These are phyloP conservation scores for Pseudofabraea citricarpa DNA, from an alignment of 2,329 filamentous ascomycete species.

Conservation along the genomic window DNA sequence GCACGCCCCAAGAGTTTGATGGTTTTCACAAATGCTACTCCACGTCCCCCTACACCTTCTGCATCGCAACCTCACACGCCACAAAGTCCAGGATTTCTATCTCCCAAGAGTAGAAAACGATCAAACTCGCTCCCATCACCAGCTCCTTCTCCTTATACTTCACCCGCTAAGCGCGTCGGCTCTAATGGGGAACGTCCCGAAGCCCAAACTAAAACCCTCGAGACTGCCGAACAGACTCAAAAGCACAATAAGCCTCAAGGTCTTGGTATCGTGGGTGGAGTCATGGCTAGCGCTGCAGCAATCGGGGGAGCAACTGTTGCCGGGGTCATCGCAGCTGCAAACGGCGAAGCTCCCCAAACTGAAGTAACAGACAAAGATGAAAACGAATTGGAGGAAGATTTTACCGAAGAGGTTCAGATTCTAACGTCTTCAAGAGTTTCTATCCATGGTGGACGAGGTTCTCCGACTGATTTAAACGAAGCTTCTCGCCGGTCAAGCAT, in stretches of 20 bases:
- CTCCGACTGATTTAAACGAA: constrained; percentile 18
- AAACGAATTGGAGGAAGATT: constrained; percentile 20
- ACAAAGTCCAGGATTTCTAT: constrained; percentile 10
- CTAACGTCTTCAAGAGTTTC: constrained; percentile 30
- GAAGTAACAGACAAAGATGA: constrained; percentile 13
- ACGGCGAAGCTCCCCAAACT: constrained; percentile 16
- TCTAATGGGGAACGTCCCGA: too few species aligned
- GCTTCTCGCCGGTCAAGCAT: constrained; percentile 20
- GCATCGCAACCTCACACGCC: constrained; percentile 17
- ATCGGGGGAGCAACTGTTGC: constrained; percentile 16
- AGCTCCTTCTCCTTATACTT: constrained; percentile 12
- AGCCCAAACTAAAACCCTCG: too few species aligned
- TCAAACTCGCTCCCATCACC: constrained; percentile 25
- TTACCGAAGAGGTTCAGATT: constrained; percentile 27
- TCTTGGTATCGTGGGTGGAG: constrained; percentile 8
- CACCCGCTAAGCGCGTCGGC: constrained; percentile 12
- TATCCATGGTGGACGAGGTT: constrained; percentile 20
- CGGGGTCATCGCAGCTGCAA: constrained; percentile 13
- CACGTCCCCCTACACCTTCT: constrained; percentile 20
- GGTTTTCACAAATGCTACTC: constrained; percentile 29
- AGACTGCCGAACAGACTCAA: neutral
- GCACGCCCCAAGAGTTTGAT: constrained; percentile 37
- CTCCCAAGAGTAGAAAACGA: constrained; percentile 19
- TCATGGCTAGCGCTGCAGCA: constrained; percentile 13
- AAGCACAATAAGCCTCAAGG: too few species aligned